These are phyloP conservation scores for Penicillium sp. DNA, from an alignment of 2,329 filamentous ascomycete species.

Conservation along the genomic window DNA sequence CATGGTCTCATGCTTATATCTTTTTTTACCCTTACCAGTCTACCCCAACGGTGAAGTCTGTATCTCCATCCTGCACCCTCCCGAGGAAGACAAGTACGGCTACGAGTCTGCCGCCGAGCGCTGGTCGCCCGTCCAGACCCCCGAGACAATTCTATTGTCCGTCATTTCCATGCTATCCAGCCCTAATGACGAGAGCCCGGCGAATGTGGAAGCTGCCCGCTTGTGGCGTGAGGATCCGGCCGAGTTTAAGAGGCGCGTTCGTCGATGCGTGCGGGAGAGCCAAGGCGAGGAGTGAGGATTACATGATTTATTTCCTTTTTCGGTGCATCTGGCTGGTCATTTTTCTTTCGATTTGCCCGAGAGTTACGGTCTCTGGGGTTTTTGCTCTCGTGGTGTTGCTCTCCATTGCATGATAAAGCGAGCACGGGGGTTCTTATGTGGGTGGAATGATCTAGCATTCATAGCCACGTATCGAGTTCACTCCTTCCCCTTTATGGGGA, in stretches of 20 bases:
- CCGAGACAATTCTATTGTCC: slow-evolving; percentile 86
- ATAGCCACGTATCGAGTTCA: slow-evolving; percentile 4
- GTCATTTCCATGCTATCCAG: slow-evolving; percentile 89
- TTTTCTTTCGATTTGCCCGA: not conserved
- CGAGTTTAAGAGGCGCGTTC: slow-evolving; percentile 73
- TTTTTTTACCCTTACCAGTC: slow-evolving; percentile 44
- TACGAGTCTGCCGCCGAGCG: slow-evolving; percentile 88
- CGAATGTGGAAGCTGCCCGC: slow-evolving; percentile 88
- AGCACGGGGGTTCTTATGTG: slow-evolving; percentile 5
- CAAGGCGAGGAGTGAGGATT: slow-evolving; percentile 59
- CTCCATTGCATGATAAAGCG: slow-evolving; percentile 20
- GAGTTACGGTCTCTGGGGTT: not conserved
- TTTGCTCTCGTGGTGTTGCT: slow-evolving; percentile 10
- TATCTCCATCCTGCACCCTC: slow-evolving; percentile 94
- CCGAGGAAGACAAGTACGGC: slow-evolving; percentile 87
- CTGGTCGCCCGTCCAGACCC: slow-evolving; percentile 91
- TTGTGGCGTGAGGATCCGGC: slow-evolving; percentile 74
- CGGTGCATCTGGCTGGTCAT: slow-evolving; percentile 10
- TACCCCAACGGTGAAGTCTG: slow-evolving; percentile 84
- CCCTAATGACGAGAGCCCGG: slow-evolving; percentile 92
- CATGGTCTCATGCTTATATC: not conserved
- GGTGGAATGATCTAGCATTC: slow-evolving; percentile 6
- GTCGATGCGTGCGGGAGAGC: slow-evolving; percentile 75
- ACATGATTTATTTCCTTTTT: not conserved
- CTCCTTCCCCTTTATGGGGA: not conserved